Evolutionary conservation across 805 yeast genomes (phyloP), one percentile per base, ranked within the genome.

Genomic region (Phaffomyces opuntiae): DNA sequence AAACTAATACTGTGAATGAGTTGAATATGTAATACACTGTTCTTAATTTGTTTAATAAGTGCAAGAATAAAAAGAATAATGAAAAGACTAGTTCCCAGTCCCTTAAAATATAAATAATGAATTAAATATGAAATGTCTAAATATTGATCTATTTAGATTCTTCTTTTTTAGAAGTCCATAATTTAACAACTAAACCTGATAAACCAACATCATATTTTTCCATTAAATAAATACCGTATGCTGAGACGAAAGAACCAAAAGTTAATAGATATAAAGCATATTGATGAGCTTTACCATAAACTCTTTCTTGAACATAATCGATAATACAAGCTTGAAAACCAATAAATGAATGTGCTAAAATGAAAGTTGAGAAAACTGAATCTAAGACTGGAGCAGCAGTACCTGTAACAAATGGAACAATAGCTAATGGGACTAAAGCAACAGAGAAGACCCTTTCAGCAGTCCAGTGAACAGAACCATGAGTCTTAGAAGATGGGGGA

Each of bases 401-500:
- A 27, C 96, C 96, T 40, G 83, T 74, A 35, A 83, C 75, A 53
- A 89, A 77, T 21, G 98, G 96, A 21, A 81, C 68, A 36, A 83
- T 74, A 27, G 81, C 73, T 49, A 91, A 69, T 31, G 99, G 99
- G 24, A 88, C 74, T 63, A 90, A 69, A 11, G 82, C 78, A 16
- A 83, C 63, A 4, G 95, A 74, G 33, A 88, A 68, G 5, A 78
- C 58, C 55, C 87, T 78, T 72, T 91, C 99, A 56, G 82, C 81
- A n/a, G 86, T 71, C 99, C 99, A 91, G 71, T 90, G 98, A 63
- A 79, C 75, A 24, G 95, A 85, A 40, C 98, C 97, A 59, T 88
- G 90, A 42, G 72, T 60, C 53, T 73, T 77, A 58, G 77, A 72
- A 6, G 81, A 63, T 36, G 72, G 65, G 36, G 97, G 97, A 14